phyloP scores from a whole-genome alignment of 1,284 basidiomycete species.

The Austroboletus niveus region DNA sequence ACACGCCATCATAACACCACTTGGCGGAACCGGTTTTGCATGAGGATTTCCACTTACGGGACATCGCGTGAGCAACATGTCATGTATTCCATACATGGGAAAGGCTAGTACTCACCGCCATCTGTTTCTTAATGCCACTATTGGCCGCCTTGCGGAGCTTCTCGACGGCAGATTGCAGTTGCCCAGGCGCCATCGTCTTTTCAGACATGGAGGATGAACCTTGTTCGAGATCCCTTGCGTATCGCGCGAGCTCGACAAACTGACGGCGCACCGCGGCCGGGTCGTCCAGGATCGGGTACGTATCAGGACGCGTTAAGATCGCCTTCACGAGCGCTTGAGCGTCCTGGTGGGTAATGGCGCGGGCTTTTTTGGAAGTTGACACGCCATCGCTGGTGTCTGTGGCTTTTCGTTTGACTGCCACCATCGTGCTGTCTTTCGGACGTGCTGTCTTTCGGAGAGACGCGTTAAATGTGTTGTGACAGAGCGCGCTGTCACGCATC shows the following conservation, averaged over 20 bases:
- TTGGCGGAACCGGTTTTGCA: conserved; percentile 50
- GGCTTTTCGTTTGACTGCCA: conserved; percentile 38
- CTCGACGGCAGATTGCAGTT: conserved; percentile 45
- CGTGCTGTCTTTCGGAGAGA: neutral
- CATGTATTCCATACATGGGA: neutral
- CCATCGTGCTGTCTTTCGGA: conserved; percentile 9
- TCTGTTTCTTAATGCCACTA: conserved; percentile 55
- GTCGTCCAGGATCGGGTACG: conserved; percentile 38
- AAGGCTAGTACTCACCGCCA: conserved; percentile 36
- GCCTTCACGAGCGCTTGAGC: conserved; percentile 37
- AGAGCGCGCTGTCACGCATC: conserved; percentile 21
- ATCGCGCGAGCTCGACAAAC: conserved; percentile 42
- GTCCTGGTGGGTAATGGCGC: conserved; percentile 29
- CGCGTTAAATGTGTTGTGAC: conserved; percentile 16
- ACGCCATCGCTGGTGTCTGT: conserved; percentile 20
- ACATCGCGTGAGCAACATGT: conserved; percentile 1
- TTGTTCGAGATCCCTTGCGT: conserved; percentile 45
- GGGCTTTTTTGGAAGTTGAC: conserved; percentile 33
- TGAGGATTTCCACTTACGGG: conserved; percentile 47
- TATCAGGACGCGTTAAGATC: conserved; percentile 37
- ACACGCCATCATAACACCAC: conserved; percentile 56
- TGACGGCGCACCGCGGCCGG: conserved; percentile 32
- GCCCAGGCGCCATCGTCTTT: conserved; percentile 38
- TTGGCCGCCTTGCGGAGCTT: conserved; percentile 45
- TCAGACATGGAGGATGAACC: conserved; percentile 22